phyloP scores from a whole-genome alignment of 257 asterid genomes.

The Vinca minor region DNA sequence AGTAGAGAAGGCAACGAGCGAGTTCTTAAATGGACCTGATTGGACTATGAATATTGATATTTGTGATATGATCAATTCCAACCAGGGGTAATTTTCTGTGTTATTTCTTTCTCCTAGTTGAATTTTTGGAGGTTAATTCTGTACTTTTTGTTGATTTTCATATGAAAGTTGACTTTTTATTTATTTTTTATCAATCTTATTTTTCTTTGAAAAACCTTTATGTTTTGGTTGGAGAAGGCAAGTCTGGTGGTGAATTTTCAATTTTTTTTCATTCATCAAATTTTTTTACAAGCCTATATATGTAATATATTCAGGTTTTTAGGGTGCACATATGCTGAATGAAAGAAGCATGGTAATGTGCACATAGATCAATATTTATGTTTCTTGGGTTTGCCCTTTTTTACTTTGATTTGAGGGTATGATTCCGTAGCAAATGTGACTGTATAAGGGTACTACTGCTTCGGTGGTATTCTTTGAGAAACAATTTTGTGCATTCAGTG shows the following conservation, averaged over 20 bases:
- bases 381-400: neutral
- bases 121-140: neutral
- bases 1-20: conserved; percentile 97
- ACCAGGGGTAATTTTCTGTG: conserved; percentile 47
- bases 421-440: too few species aligned
- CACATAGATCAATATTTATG: too few species aligned
- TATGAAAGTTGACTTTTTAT: conserved; percentile 7
- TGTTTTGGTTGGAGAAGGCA: neutral
- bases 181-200: too few species aligned
- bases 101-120: neutral
- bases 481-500: too few species aligned
- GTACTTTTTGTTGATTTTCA: too few species aligned
- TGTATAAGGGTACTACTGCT: too few species aligned
- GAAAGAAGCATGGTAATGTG: too few species aligned
- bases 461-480: too few species aligned
- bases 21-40: conserved; percentile 90
- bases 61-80: conserved; percentile 71
- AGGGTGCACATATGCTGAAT: too few species aligned
- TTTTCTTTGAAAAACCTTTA: too few species aligned
- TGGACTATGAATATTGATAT: conserved; percentile 93
- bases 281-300: neutral
- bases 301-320: too few species aligned
- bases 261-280: neutral
- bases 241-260: neutral
- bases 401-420: fast-evolving